These are phyloP conservation scores for Chrysanthemum lavandulifolium DNA, from an alignment of 129 eudicot genomes.

Conservation along the genomic window DNA sequence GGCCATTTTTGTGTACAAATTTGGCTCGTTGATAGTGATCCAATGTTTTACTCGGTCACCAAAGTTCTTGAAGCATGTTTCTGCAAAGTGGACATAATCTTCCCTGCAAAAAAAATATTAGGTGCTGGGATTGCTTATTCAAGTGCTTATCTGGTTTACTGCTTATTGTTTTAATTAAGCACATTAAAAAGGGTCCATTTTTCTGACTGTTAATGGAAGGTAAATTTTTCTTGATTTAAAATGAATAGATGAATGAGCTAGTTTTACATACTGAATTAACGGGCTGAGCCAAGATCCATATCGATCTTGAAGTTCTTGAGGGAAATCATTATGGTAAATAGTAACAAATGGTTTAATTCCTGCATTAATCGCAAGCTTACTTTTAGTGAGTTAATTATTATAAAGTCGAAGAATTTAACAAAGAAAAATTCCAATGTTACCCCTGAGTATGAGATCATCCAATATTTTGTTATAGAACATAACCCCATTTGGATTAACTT, in stretches of 20 bases:
- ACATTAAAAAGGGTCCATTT: not conserved
- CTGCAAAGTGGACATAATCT: slow-evolving; percentile 68
- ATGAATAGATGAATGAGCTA: not conserved
- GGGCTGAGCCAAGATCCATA: slow-evolving; percentile 81
- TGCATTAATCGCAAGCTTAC: slow-evolving; percentile 22
- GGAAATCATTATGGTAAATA: slow-evolving; percentile 63
- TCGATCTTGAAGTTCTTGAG: slow-evolving; percentile 86
- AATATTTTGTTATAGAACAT: slow-evolving; percentile 59
- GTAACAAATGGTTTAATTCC: slow-evolving; percentile 84
- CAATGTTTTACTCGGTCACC: slow-evolving; percentile 84
- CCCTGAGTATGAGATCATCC: slow-evolving; percentile 57
- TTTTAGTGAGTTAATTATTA: not conserved
- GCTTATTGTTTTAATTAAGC: too few species aligned
- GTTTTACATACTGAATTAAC: slow-evolving; percentile 61
- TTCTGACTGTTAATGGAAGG: not conserved
- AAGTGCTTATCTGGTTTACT: too few species aligned
- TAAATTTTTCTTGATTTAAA: not conserved
- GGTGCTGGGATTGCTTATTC: too few species aligned
- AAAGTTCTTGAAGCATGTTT: slow-evolving; percentile 61
- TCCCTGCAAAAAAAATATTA: slow-evolving; percentile 45
- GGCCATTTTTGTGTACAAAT: slow-evolving; percentile 46
- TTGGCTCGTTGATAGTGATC: slow-evolving; percentile 83
- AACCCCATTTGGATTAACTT: slow-evolving; percentile 56
- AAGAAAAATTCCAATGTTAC: slow-evolving; percentile 24
- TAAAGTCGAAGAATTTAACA: not conserved